Conservation (phyloP, 768 basidiomycete species). For the Macrocybe gigantea region DNA sequence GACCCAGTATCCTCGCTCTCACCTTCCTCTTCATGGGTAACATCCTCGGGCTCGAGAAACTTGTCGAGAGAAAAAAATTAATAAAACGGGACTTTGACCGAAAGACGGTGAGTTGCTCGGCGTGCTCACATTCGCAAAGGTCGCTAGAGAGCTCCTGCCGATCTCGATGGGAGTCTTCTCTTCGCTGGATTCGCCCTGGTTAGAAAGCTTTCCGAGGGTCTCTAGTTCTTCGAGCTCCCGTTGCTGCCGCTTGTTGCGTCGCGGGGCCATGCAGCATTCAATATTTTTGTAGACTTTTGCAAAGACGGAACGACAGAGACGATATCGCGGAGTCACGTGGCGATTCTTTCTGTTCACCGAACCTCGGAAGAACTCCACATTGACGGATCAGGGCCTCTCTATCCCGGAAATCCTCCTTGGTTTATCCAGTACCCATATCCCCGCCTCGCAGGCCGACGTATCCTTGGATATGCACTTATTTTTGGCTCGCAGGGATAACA, state of each 20-base stretch:
- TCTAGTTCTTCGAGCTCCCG: conserved; percentile 78
- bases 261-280: conserved; percentile 48
- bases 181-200: conserved; percentile 28
- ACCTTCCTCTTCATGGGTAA: conserved; percentile 15
- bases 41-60: conserved; percentile 34
- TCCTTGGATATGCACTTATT: no score
- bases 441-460: no score
- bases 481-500: no score
- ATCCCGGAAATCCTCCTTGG: no score
- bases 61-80: conserved; percentile 13
- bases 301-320: not conserved
- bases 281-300: not conserved
- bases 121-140: conserved; percentile 40
- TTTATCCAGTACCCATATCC: no score
- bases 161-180: conserved; percentile 23
- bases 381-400: no score
- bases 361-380: no score
- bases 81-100: not conserved
- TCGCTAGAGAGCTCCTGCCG: conserved; percentile 14
- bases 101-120: not conserved
- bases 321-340: not conserved
- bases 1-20: conserved; percentile 25
- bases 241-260: conserved; percentile 82
- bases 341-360: no score
- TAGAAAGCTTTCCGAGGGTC: conserved; percentile 35